These are phyloP conservation scores for Irpex lacteus DNA, from an alignment of 1,284 basidiomycete species.

Conservation along the genomic window DNA sequence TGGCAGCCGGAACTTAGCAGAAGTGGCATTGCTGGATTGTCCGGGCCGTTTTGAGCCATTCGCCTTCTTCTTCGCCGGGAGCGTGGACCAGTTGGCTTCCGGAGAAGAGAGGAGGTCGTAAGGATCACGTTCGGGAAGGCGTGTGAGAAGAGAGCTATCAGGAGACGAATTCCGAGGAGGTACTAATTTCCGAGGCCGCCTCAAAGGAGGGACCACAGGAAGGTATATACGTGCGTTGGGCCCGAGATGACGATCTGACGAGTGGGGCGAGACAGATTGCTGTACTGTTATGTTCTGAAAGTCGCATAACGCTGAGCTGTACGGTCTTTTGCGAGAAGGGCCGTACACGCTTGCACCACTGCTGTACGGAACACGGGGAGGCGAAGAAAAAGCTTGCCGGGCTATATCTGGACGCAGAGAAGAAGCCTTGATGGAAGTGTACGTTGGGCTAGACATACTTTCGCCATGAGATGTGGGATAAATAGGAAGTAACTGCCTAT, in stretches of 20 bases:
- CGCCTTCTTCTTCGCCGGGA: constrained; percentile 2
- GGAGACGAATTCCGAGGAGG: neutral
- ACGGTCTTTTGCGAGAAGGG: neutral
- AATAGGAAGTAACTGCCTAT: neutral
- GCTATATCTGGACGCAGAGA: neutral
- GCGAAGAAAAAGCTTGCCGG: neutral
- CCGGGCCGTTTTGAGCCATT: neutral
- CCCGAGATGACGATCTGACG: too few species aligned
- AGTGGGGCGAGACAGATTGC: too few species aligned
- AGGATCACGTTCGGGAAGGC: constrained; percentile 5
- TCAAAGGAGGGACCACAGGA: too few species aligned
- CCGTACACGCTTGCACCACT: neutral
- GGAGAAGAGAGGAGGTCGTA: constrained; percentile 17
- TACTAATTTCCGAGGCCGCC: neutral
- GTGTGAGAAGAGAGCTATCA: neutral
- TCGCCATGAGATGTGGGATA: neutral
- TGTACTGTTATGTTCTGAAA: neutral
- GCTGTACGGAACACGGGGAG: neutral
- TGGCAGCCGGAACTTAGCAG: constrained; percentile 10
- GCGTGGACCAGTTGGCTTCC: constrained; percentile 16
- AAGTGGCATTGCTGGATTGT: neutral
- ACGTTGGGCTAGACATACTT: neutral
- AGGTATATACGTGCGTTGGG: neutral
- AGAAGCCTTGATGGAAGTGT: neutral
- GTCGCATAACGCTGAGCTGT: neutral